Evolutionary conservation across 2,329 filamentous ascomycete genomes (phyloP).

Genomic region (Myriosclerotinia duriaeana): DNA sequence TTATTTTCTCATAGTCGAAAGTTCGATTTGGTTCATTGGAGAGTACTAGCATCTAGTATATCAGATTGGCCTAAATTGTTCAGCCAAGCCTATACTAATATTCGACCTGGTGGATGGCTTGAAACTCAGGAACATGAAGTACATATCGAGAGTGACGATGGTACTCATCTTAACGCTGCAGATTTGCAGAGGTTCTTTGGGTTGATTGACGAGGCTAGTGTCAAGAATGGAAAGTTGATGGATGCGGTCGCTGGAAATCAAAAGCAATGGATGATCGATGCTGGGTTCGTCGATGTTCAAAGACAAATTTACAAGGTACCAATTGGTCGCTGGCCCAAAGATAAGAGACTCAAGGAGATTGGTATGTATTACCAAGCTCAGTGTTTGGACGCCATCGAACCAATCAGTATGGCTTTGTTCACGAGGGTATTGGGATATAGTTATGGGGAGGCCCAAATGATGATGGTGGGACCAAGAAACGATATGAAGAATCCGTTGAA

Average conservation of each 20-base stretch:
- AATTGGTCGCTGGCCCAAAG: constrained; percentile 53
- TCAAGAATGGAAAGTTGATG: constrained; percentile 50
- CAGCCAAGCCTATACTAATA: constrained; percentile 47
- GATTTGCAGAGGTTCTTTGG: constrained; percentile 50
- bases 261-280: constrained; percentile 46
- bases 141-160: constrained; percentile 47
- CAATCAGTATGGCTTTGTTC: constrained; percentile 39
- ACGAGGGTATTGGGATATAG: constrained; percentile 51
- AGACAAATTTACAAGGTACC: constrained; percentile 38
- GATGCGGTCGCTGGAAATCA: constrained; percentile 43
- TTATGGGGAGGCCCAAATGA: constrained; percentile 49
- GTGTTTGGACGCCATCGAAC: constrained; percentile 22
- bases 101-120: constrained; percentile 56
- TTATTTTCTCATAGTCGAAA: constrained; percentile 50
- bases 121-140: constrained; percentile 57
- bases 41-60: constrained; percentile 56
- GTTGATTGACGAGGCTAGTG: constrained; percentile 46
- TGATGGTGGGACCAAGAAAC: constrained; percentile 49
- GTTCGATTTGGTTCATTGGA: constrained; percentile 62
- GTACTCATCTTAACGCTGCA: constrained; percentile 44
- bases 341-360: constrained; percentile 24
- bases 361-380: constrained; percentile 24
- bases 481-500: constrained; percentile 45
- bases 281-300: constrained; percentile 53
- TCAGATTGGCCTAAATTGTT: constrained; percentile 55